Percentiles rank a stretch among this genome's conserved stretches.
Conservation (phyloP, 495 filamentous ascomycete genomes). For the Thermothielavioides terrestris region DNA sequence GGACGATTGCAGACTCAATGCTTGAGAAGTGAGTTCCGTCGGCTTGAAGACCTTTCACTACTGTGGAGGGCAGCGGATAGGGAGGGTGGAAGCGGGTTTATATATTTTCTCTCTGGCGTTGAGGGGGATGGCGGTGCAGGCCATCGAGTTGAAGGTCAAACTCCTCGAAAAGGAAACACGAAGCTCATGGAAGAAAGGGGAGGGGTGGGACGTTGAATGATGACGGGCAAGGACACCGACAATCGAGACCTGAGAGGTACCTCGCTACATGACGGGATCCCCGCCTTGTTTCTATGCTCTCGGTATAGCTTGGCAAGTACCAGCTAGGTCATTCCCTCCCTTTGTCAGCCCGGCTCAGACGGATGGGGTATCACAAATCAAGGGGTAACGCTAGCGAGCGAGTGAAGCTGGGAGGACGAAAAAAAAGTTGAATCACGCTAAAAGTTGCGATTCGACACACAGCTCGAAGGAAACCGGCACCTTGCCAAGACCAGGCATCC, state of each 20-base stretch:
- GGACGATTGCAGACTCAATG: no score
- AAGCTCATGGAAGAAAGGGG: not conserved
- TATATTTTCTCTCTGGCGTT: slow-evolving; percentile 2
- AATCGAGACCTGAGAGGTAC: slow-evolving; percentile 6
- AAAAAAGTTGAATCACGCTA: slow-evolving; percentile 10
- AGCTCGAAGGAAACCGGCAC: slow-evolving; percentile 1
- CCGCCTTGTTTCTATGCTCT: not conserved
- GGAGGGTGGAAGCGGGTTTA: not conserved
- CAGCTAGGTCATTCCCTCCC: not conserved
- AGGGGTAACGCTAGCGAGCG: not conserved
- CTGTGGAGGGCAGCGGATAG: not conserved
- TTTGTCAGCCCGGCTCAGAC: not conserved
- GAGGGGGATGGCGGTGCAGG: not conserved
- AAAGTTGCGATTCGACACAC: slow-evolving; percentile 1
- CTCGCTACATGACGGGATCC: not conserved
- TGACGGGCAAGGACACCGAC: not conserved
- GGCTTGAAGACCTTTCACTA: not conserved
- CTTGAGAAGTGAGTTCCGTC: not conserved
- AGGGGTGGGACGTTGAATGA: slow-evolving; percentile 3
- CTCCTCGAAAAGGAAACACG: not conserved
- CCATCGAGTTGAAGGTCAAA: slow-evolving; percentile 1
- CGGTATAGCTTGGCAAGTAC: not conserved
- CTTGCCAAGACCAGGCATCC: slow-evolving; percentile 8
- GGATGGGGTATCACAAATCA: not conserved
- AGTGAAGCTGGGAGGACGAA: not conserved